Percentiles rank a stretch among this genome's conserved stretches.
Conservation (phyloP, 2,329 filamentous ascomycete genomes). For the Eutypa lata region DNA sequence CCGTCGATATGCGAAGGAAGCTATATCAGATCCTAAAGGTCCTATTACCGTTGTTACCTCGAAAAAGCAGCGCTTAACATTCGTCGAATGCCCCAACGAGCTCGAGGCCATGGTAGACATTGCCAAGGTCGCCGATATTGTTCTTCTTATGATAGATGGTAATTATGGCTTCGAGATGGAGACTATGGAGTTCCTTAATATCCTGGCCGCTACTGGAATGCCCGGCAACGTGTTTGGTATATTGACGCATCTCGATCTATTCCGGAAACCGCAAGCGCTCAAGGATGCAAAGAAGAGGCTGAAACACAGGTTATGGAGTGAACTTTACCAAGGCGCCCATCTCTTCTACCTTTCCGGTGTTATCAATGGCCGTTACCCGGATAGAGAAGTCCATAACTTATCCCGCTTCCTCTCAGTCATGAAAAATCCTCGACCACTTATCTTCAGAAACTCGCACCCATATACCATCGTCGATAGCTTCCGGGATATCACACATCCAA, state of each 20-base stretch:
- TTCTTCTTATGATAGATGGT: slow-evolving; percentile 96
- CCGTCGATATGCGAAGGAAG: slow-evolving; percentile 92
- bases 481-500: slow-evolving; percentile 91
- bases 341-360: slow-evolving; percentile 96
- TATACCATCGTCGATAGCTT: slow-evolving; percentile 94
- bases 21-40: slow-evolving; percentile 81
- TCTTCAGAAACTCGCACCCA: slow-evolving; percentile 95
- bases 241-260: slow-evolving; percentile 91
- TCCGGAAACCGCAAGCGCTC: slow-evolving; percentile 87
- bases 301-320: slow-evolving; percentile 95
- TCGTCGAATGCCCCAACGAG: slow-evolving; percentile 96
- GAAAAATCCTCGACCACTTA: slow-evolving; percentile 95
- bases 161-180: slow-evolving; percentile 99
- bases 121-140: slow-evolving; percentile 95
- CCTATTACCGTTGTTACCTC: slow-evolving; percentile 95
- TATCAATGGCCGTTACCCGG: slow-evolving; percentile 93
- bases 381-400: slow-evolving; percentile 93
- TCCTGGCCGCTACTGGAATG: slow-evolving; percentile 92
- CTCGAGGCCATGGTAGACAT: slow-evolving; percentile 96
- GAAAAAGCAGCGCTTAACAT: slow-evolving; percentile 90
- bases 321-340: slow-evolving; percentile 94
- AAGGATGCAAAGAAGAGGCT: slow-evolving; percentile 94
- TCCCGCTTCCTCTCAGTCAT: slow-evolving; percentile 95
- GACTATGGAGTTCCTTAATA: slow-evolving; percentile 98
- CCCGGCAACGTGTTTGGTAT: slow-evolving; percentile 98